Evolutionary conservation across 2,329 filamentous ascomycete species (phyloP).

Genomic region (Ustulina deusta): DNA sequence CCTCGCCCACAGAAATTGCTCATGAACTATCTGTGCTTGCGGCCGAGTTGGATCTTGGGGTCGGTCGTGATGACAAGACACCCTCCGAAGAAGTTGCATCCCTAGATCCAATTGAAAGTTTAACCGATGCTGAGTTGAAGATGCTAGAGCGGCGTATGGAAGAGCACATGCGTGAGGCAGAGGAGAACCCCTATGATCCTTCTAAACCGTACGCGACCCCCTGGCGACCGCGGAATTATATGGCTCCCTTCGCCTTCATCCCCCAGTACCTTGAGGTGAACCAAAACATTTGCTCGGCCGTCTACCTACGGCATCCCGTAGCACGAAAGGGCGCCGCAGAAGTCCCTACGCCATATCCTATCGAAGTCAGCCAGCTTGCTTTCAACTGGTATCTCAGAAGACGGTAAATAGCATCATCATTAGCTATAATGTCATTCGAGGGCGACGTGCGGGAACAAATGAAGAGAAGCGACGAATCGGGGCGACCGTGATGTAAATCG

Average conservation of each 20-base stretch:
- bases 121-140: constrained; percentile 65
- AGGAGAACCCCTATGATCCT: constrained; percentile 80
- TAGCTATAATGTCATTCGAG: constrained; percentile 16
- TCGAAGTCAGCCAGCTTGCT: constrained; percentile 79
- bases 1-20: constrained; percentile 60
- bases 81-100: constrained; percentile 44
- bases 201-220: constrained; percentile 90
- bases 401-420: constrained; percentile 62
- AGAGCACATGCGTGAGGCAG: constrained; percentile 70
- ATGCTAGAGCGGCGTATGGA: constrained; percentile 69
- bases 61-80: constrained; percentile 38
- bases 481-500: neutral
- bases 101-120: constrained; percentile 52
- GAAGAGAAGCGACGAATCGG: constrained; percentile 10
- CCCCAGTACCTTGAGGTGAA: constrained; percentile 97
- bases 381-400: constrained; percentile 95
- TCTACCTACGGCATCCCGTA: constrained; percentile 94
- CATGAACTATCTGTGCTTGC: constrained; percentile 66
- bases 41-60: constrained; percentile 57
- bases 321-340: constrained; percentile 83
- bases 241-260: constrained; percentile 94
- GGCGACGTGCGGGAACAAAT: neutral
- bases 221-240: constrained; percentile 87
- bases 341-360: constrained; percentile 84
- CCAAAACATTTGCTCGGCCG: constrained; percentile 94